Percentiles rank a stretch among this genome's conserved stretches.
phyloP scores from a whole-genome alignment of 768 basidiomycete species.

The Lentinula aciculospora region DNA sequence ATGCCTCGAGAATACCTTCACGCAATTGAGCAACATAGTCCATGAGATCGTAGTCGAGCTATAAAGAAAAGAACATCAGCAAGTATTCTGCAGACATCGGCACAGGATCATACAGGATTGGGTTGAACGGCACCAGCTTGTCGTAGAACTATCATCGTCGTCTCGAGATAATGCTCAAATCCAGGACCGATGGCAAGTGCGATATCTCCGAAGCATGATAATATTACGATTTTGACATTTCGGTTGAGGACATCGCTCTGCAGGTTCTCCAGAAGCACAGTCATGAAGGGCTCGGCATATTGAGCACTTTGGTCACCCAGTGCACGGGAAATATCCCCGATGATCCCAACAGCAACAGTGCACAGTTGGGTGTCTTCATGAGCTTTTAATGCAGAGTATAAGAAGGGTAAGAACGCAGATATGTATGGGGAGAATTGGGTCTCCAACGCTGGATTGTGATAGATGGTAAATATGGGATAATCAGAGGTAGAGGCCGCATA shows the following conservation, averaged over 20 bases:
- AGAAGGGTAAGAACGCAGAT: slow-evolving; percentile 75
- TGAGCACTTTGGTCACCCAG: slow-evolving; percentile 78
- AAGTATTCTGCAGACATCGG: background rate
- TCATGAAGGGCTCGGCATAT: slow-evolving; percentile 89
- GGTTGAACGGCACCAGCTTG: slow-evolving; percentile 89
- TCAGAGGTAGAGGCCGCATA: slow-evolving; percentile 19
- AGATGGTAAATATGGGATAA: background rate
- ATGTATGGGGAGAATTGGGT: slow-evolving; percentile 78
- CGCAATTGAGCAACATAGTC: slow-evolving; percentile 89
- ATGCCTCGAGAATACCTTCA: slow-evolving; percentile 95
- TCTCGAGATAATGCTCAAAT: slow-evolving; percentile 87
- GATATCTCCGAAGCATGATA: slow-evolving; percentile 95
- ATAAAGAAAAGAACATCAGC: slow-evolving; percentile 6
- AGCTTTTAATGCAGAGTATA: slow-evolving; percentile 84
- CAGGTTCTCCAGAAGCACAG: slow-evolving; percentile 83
- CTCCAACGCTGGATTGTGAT: slow-evolving; percentile 55
- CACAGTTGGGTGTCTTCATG: slow-evolving; percentile 96
- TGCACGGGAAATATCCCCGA: slow-evolving; percentile 95
- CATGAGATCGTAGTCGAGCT: slow-evolving; percentile 84
- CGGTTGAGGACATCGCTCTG: slow-evolving; percentile 87
- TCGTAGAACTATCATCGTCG: slow-evolving; percentile 84
- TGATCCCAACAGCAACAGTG: slow-evolving; percentile 92
- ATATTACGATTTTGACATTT: slow-evolving; percentile 94
- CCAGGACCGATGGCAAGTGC: slow-evolving; percentile 83
- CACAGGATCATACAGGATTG: slow-evolving; percentile 60